Percentiles rank a stretch among this genome's conserved stretches.
Conservation (phyloP, 805 yeast species). For the Cyberlindnera maritima region DNA sequence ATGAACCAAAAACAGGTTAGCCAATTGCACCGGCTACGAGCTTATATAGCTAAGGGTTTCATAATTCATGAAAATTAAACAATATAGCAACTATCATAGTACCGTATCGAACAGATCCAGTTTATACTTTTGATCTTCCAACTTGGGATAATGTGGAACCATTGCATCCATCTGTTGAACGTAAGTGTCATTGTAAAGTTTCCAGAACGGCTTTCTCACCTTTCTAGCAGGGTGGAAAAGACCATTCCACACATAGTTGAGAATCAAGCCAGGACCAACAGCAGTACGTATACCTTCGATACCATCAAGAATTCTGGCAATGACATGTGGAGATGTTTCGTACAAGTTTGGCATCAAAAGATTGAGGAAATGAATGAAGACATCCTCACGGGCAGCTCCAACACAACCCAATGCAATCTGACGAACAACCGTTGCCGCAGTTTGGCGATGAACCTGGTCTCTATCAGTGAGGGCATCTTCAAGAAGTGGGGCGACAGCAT, state of each 20-base stretch:
- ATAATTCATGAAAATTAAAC: too few relatives aligned
- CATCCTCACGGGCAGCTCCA: slow-evolving; percentile 76
- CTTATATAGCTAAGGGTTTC: too few relatives aligned
- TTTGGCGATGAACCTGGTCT: slow-evolving; percentile 91
- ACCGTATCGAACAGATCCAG: slow-evolving; percentile 23
- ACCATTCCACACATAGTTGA: slow-evolving; percentile 84
- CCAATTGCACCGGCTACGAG: too few relatives aligned
- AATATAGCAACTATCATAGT: slow-evolving; percentile 9
- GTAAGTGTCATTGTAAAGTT: slow-evolving; percentile 71
- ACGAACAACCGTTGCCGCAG: slow-evolving; percentile 84
- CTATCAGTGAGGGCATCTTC: slow-evolving; percentile 90
- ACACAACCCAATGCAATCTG: slow-evolving; percentile 78
- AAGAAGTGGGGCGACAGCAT: slow-evolving; percentile 71
- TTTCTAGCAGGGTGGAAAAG: slow-evolving; percentile 90
- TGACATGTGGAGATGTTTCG: slow-evolving; percentile 96
- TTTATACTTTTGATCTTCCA: slow-evolving; percentile 32
- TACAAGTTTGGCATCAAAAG: slow-evolving; percentile 83
- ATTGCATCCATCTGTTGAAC: slow-evolving; percentile 70
- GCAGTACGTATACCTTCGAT: slow-evolving; percentile 69
- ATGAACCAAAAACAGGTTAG: too few relatives aligned
- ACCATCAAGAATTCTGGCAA: slow-evolving; percentile 75
- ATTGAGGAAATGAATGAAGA: slow-evolving; percentile 79
- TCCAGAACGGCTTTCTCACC: slow-evolving; percentile 87
- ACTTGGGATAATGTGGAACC: slow-evolving; percentile 77
- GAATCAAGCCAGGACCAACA: slow-evolving; percentile 70